Conservation (phyloP, 305 asterid species). For the Euphrasia arctica region DNA sequence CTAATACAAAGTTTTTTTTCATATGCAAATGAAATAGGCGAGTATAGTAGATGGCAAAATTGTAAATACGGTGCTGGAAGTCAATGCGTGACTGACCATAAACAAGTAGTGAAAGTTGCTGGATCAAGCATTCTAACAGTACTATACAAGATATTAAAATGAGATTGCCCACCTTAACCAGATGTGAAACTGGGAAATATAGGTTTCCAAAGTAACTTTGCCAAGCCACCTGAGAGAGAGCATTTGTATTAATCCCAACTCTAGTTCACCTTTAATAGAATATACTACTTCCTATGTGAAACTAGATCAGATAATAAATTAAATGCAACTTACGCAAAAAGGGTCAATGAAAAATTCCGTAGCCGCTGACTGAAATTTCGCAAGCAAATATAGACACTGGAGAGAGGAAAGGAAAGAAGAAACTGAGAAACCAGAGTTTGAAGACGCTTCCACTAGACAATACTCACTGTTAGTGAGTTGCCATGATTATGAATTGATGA, state of each 20-base stretch:
- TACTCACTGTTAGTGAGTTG: no score
- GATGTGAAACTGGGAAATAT: conserved; percentile 97
- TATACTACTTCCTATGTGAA: neutral
- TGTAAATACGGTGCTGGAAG: neutral
- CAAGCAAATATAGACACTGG: conserved; percentile 86
- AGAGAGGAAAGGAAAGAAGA: conserved; percentile 21
- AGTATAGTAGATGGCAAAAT: neutral
- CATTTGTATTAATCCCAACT: neutral
- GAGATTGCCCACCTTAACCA: conserved; percentile 75
- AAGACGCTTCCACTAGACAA: no score
- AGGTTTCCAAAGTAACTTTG: conserved; percentile 91
- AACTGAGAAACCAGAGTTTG: conserved; percentile 21
- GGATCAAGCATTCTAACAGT: conserved; percentile 1
- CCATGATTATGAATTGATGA: no score
- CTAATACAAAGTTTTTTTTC: neutral
- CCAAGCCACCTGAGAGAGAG: conserved; percentile 90
- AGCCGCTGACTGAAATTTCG: conserved; percentile 82
- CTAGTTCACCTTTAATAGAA: conserved; percentile 1
- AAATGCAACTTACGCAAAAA: conserved; percentile 77
- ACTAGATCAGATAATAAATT: neutral
- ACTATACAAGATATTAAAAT: conserved; percentile 12
- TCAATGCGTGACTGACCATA: conserved; percentile 5
- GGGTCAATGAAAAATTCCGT: conserved; percentile 81
- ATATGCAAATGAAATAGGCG: conserved; percentile 4
- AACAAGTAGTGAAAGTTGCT: conserved; percentile 1